These are phyloP conservation scores for Pyrenophora seminiperda DNA, from an alignment of 2,329 filamentous ascomycete genomes.

Conservation along the genomic window DNA sequence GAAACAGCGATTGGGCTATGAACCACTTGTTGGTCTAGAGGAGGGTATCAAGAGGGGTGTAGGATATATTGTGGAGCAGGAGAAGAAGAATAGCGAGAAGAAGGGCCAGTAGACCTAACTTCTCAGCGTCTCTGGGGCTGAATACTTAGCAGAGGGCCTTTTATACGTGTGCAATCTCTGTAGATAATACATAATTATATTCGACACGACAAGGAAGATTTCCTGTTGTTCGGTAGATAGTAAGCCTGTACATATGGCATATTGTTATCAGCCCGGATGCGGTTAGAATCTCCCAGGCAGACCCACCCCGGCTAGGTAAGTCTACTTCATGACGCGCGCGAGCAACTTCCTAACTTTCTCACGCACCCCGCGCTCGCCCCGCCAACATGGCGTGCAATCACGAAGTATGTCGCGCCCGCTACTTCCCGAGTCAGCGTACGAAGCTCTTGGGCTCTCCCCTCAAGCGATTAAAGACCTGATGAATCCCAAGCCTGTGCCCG, in stretches of 20 bases:
- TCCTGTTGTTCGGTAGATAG: no score
- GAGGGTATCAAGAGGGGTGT: conserved; percentile 63
- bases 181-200: conserved; percentile 2
- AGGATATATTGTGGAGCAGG: conserved; percentile 46
- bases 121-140: background rate
- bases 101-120: conserved; percentile 36
- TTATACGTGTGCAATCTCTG: background rate
- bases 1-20: conserved; percentile 70
- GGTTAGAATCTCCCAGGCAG: conserved; percentile 14
- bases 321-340: conserved; percentile 14
- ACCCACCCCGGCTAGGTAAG: conserved; percentile 13
- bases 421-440: conserved; percentile 46
- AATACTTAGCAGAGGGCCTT: background rate
- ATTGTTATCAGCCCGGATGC: conserved; percentile 1
- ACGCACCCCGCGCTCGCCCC: conserved; percentile 17
- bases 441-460: conserved; percentile 40
- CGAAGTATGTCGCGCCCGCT: conserved; percentile 40
- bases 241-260: no score
- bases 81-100: conserved; percentile 40
- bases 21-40: conserved; percentile 68
- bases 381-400: conserved; percentile 34
- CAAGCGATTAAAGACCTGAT: conserved; percentile 41
- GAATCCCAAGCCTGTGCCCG: conserved; percentile 33
- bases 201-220: no score
- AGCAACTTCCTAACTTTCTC: conserved; percentile 4